Base-by-base conservation (phyloP, 2,329 filamentous ascomycete genomes). In the Scleromitrula shiraiana region DNA sequence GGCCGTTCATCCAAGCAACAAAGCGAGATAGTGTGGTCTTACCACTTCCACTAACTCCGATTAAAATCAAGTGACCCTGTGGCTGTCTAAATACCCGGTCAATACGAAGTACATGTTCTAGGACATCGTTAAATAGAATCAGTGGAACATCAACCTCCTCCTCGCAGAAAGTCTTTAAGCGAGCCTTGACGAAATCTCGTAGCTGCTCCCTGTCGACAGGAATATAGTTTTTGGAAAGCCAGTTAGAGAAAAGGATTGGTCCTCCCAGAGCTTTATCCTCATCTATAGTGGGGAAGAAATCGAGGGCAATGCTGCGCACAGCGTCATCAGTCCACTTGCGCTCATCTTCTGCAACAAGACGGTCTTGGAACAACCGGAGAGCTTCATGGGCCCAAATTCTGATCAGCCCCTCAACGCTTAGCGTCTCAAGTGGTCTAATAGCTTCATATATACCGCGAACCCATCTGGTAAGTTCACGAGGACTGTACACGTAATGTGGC, bases 1-100 rank as follows among this genome's bases (percentile, higher is more conserved):
- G 76, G 50, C 94, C 94, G 62, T 98, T 99, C 93, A 98, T 98
- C 93, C 93, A 99, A 39, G 93, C 93, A 52, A 98, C 93, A 56
- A 99, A 99, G 49, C 94, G 85, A 26, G 94, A 97, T 10, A 99
- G 71, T 0, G 93, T 99, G 4, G 93, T 99, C 74, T 99, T 99
- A 68, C 93, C 93, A 73, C 88, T 95, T 57, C 93, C 94, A 65
- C 93, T 98, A 46, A 98, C 93, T 72, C 93, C 93, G 59, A 99
- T 98, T 49, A 99, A 76, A 57, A 99, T 98, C 53, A 99, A 75
- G 76, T 99, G 93, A 48, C 93, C 93, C 65, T 99, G 93, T 1
- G 94, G 93, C 64, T 99, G 93, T 61, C 94, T 80, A 77, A 99
- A 98, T 38, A 99, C 93, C 68, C 93, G 85, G 68, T 99, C 93